Base-by-base conservation (phyloP, 2,329 filamentous ascomycete genomes). In the Ophiostoma piceae region DNA sequence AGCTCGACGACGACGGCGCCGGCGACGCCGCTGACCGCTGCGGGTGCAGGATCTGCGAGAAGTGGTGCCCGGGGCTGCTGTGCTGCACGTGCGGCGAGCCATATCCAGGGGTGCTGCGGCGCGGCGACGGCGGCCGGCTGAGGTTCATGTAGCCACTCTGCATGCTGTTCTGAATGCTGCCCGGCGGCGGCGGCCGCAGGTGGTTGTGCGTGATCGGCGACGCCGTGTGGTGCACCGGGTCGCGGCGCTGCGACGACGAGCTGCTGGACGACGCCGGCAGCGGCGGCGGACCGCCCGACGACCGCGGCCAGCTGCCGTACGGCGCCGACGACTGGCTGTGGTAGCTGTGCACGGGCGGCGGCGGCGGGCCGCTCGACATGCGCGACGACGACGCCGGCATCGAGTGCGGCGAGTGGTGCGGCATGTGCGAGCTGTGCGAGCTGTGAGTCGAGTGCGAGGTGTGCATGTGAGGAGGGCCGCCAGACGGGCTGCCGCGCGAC, bases 61-160 rank as follows among this genome's bases (percentile, higher is more conserved):
- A 82, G 26, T 80, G 76, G 2, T 81, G 80, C 62, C 68, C 84
- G 82, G n/a, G 79, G 60, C 70, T 66, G 51, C 79, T 74, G 66
- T 74, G 74, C 37, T 77, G 79, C 5, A 77, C 70, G 60, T 77
- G 73, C 69, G 78, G 73, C 67, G 78, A 78, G 43, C 43, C 16
- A 19, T 47, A 29, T 29, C 26, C 26, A 29, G 26, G 2, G 26
- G 26, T 29, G 26, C 26, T 29, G 26, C 26, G 66, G 5, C 82
- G 80, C 43, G 82, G 83, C 3, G 84, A 85, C 1, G 79, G 80
- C 2, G 83, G 82, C 68, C 83, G 75, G 29, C 82, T 86, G 14
- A 69, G 72, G 29, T 68, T 37, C 69, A 71, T 41, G 65, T 71
- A 71, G 16, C 69, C 69, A 6, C 68, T 11, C 68, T 67, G 5